These are phyloP conservation scores for Xylaria curta DNA, from an alignment of 495 filamentous ascomycete species.

Conservation along the genomic window DNA sequence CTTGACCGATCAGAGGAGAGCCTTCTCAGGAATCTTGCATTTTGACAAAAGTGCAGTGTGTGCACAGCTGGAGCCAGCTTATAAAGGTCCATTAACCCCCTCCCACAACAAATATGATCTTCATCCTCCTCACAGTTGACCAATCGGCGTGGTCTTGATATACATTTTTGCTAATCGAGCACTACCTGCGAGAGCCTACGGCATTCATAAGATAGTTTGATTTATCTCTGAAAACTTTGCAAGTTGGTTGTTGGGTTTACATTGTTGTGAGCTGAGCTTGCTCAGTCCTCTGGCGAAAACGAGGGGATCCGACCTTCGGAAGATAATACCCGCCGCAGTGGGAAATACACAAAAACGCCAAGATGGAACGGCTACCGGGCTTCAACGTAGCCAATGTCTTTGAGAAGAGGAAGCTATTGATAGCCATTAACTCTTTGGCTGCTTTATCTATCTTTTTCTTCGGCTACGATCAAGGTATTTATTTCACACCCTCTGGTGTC, in stretches of 20 bases:
- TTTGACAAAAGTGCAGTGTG: neutral
- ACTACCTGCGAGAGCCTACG: neutral
- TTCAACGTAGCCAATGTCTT: slow-evolving; percentile 66
- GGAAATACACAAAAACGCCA: slow-evolving; percentile 5
- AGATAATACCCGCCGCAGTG: neutral
- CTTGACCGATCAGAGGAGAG: neutral
- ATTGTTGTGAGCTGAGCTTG: neutral
- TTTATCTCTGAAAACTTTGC: neutral
- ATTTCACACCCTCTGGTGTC: neutral
- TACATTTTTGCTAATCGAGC: neutral
- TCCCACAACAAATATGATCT: neutral
- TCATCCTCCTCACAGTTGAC: neutral
- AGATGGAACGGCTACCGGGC: slow-evolving; percentile 49
- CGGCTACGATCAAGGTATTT: slow-evolving; percentile 32
- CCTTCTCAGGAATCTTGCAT: neutral
- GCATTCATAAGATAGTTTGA: neutral
- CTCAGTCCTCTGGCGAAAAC: neutral
- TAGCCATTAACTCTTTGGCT: slow-evolving; percentile 69
- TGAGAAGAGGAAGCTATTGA: slow-evolving; percentile 68
- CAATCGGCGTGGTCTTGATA: neutral
- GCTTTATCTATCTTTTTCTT: slow-evolving; percentile 54
- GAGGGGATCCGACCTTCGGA: neutral
- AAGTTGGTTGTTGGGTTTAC: neutral
- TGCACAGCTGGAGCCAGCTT: neutral
- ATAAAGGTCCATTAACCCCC: neutral